Percentiles rank a stretch among this genome's conserved stretches.
Evolutionary conservation across 2,329 filamentous ascomycete genomes (phyloP).

Genomic region (Arthrinium puccinioides): DNA sequence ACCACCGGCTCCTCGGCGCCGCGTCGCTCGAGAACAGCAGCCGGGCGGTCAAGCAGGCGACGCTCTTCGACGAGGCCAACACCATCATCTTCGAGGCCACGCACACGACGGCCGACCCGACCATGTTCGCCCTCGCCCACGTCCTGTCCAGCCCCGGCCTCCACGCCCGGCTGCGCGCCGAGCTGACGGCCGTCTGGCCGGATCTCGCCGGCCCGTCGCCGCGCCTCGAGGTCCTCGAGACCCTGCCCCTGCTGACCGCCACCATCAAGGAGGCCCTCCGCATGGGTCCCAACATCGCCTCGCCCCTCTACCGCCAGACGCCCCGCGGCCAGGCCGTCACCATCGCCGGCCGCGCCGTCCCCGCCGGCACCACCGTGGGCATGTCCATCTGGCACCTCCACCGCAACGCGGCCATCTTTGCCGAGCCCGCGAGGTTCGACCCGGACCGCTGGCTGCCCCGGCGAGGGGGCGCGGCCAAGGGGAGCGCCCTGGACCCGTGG

Average conservation of each 20-base stretch:
- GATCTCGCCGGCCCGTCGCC: neutral
- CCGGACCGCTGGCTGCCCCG: constrained; percentile 3
- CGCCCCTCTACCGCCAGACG: constrained; percentile 1
- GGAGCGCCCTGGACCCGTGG: neutral
- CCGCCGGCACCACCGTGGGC: constrained; percentile 3
- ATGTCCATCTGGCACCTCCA: constrained; percentile 4
- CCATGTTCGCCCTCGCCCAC: constrained; percentile 2
- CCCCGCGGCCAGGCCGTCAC: neutral
- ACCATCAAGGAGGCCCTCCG: constrained; percentile 5
- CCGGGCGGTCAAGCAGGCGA: constrained; percentile 21
- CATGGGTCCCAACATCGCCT: constrained; percentile 1
- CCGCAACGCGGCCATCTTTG: neutral
- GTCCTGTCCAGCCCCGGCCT: neutral
- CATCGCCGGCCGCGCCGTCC: constrained; percentile 1
- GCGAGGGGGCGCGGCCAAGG: neutral
- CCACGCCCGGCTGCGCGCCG: neutral
- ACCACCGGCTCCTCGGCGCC: constrained; percentile 4
- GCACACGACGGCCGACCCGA: constrained; percentile 1
- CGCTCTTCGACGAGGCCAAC: constrained; percentile 6
- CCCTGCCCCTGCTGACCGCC: constrained; percentile 2
- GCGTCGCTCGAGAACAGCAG: constrained; percentile 14
- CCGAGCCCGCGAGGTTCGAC: constrained; percentile 1
- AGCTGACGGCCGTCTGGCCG: neutral
- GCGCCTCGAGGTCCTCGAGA: constrained; percentile 4
- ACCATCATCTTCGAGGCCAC: constrained; percentile 4